Evolutionary conservation across 768 basidiomycete genomes (phyloP), one percentile per base, ranked within the genome.

Genomic region (Termitomyces sp.): DNA sequence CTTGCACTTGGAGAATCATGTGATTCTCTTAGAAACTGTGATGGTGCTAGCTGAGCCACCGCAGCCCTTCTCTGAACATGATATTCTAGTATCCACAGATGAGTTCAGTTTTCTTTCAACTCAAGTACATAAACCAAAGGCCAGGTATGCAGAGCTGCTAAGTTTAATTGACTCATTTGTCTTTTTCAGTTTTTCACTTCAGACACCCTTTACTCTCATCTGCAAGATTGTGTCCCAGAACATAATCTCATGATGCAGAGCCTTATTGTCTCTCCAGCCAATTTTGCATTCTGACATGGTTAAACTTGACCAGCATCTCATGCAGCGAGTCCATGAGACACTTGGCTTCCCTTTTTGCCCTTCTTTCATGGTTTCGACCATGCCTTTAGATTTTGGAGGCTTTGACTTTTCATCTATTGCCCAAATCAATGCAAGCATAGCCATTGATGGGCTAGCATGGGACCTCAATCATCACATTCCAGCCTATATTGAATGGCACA

Each of bases 401-500:
- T 63, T 69, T 25, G 68, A 61, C 27, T 66, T 68, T 27, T 62
- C 64, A 0, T 69, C 66, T 0, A 54, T 69, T 10, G 12, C 63
- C 3, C 49, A 58, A 1, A 58, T 70, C 7, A 70, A 70, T 52
- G 54, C 53, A 1, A 40, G 59, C 0, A 50, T 65, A 1, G 64
- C 65, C 0, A 47, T 69, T 0, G 37, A 63, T 17, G 66, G 69
- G 0, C 46, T 69, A 0, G 21, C 21, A 8, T 58, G 65, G 0
- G 66, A 69, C 42, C 61, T 69, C 2, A 68, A 70, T 35, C 66
- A 68, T 34, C 66, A 65, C 16, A 63, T 68, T 8, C 23, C 47
- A 0, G 48, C 58, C 0, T 71, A 61, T 31, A 58, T 0, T 57
- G 29, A 1, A 61, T 65, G 65, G 59, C 59, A 16, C 29, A 32